These are phyloP conservation scores for Cicer pinnatifidum DNA, from an alignment of 306 rosid genomes.

Conservation along the genomic window DNA sequence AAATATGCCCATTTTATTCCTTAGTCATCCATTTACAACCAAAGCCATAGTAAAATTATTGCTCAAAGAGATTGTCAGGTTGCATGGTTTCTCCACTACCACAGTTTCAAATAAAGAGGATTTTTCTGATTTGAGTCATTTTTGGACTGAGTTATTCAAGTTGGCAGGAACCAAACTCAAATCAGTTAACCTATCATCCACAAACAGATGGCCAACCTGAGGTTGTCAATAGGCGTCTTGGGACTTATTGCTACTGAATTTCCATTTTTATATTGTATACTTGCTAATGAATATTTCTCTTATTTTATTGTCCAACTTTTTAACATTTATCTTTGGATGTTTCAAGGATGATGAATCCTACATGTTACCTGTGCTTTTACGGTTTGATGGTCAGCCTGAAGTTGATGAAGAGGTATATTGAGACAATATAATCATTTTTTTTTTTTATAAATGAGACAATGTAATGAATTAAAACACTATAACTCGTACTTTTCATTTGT, in stretches of 20 bases:
- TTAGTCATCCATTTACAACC: no score
- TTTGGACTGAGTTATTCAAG: no score
- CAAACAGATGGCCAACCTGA: no score
- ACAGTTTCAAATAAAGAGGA: no score
- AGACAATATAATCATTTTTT: constrained; percentile 19
- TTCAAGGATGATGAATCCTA: constrained; percentile 93
- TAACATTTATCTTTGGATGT: constrained; percentile 51
- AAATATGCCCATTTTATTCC: no score
- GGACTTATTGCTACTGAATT: background rate
- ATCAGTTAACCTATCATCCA: no score
- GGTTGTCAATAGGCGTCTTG: no score
- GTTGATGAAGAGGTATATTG: constrained; percentile 91
- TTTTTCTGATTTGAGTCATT: no score
- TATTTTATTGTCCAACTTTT: constrained; percentile 6
- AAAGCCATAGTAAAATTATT: no score
- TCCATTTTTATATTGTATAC: background rate
- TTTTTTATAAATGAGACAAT: constrained; percentile 13
- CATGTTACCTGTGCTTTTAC: constrained; percentile 88
- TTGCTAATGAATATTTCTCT: background rate
- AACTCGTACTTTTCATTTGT: constrained; percentile 19
- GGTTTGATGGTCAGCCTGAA: constrained; percentile 92
- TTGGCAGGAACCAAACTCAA: no score
- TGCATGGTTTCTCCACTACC: no score
- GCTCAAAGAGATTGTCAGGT: no score
- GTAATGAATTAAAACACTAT: constrained; percentile 30